phyloP scores from a whole-genome alignment of 306 rosid species.

The Quercus ilex region DNA sequence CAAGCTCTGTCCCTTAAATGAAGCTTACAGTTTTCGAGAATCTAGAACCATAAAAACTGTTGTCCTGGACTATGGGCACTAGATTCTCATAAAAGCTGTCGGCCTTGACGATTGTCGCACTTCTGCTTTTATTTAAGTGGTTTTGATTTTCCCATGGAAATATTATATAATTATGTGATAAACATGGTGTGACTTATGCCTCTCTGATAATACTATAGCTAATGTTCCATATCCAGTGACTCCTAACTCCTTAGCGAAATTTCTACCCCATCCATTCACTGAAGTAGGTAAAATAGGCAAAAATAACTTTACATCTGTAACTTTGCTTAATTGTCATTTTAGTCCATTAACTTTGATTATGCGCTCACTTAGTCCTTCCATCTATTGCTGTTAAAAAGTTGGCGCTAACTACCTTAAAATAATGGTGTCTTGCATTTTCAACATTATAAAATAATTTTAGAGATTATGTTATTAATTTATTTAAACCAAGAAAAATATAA shows the following conservation, averaged over 20 bases:
- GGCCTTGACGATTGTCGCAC: constrained; percentile 4
- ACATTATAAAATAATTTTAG: too few species aligned
- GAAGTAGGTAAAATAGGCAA: too few species aligned
- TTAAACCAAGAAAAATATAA: too few species aligned
- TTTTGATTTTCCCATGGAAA: background rate
- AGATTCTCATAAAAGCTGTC: background rate
- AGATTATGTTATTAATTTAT: too few species aligned
- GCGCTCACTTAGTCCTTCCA: too few species aligned
- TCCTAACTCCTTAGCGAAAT: background rate
- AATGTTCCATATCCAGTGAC: background rate
- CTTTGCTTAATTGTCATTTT: too few species aligned
- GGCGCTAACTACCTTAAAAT: too few species aligned
- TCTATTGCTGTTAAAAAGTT: too few species aligned
- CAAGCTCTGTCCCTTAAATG: constrained; percentile 71
- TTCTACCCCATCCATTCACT: too few species aligned
- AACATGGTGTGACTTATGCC: background rate
- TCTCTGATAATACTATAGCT: background rate
- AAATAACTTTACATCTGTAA: too few species aligned
- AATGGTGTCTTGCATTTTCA: too few species aligned
- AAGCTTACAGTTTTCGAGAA: constrained; percentile 26
- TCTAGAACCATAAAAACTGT: constrained; percentile 6
- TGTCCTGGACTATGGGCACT: constrained; percentile 1
- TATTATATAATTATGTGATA: background rate
- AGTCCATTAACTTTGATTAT: too few species aligned
- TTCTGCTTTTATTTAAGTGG: background rate